A percentile compares a stretch with the other conserved stretches of the same genome.
phyloP scores from a whole-genome alignment of 1,284 basidiomycete genomes.

The Coniferiporia sulphurascens region DNA sequence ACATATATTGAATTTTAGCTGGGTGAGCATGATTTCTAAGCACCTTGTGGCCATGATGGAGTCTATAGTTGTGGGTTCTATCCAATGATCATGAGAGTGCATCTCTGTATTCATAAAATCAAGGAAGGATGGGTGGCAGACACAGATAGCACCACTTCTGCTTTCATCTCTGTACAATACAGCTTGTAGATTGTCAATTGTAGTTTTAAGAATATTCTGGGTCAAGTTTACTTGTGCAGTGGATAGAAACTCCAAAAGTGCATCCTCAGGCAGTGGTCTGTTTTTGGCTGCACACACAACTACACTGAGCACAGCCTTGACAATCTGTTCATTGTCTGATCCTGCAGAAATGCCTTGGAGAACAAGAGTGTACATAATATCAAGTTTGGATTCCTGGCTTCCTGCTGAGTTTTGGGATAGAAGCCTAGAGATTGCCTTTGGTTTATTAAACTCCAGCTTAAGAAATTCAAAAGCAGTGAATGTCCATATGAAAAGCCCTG shows the following conservation, averaged over 20 bases:
- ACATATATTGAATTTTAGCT: constrained; percentile 31
- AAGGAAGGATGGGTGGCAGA: constrained; percentile 6
- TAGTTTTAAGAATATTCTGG: not conserved
- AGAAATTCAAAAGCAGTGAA: not conserved
- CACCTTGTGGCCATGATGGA: not conserved
- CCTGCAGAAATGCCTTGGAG: not conserved
- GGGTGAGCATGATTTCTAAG: constrained; percentile 19
- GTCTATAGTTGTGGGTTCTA: not conserved
- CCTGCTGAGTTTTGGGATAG: not conserved
- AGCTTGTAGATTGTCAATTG: not conserved
- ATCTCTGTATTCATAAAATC: not conserved
- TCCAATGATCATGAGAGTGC: not conserved
- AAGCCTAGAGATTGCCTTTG: not conserved
- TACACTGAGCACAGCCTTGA: not conserved
- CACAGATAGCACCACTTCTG: not conserved
- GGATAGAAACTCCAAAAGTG: not conserved
- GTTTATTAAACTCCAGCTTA: not conserved
- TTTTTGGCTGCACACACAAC: not conserved
- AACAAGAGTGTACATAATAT: not conserved
- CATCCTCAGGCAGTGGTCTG: not conserved
- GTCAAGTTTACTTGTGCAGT: not conserved
- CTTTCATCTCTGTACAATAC: not conserved
- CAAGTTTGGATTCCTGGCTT: not conserved
- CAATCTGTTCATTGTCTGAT: not conserved
- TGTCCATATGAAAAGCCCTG: not conserved